These are phyloP conservation scores for Ogataea degrootiae DNA, from an alignment of 805 yeast genomes.

Conservation along the genomic window DNA sequence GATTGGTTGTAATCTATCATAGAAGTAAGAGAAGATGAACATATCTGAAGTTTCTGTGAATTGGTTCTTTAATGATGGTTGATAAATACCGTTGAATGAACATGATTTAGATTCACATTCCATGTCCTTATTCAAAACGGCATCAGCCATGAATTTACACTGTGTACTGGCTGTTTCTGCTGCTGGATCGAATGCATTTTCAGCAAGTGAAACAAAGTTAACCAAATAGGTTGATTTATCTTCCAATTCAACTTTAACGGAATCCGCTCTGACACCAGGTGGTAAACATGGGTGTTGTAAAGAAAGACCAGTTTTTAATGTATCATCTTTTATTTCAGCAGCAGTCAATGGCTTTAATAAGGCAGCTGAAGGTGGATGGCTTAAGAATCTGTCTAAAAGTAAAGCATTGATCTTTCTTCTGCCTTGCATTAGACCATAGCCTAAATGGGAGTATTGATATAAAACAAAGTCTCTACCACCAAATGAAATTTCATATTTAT, in stretches of 20 bases:
- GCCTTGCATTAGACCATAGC: constrained; percentile 94
- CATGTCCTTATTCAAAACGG: constrained; percentile 75
- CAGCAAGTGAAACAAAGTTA: constrained; percentile 29
- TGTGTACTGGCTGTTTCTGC: constrained; percentile 62
- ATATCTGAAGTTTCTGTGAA: constrained; percentile 72
- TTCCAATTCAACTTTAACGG: constrained; percentile 55
- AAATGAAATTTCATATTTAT: constrained; percentile 72
- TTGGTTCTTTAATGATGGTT: constrained; percentile 80
- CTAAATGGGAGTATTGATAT: constrained; percentile 93
- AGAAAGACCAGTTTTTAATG: constrained; percentile 36
- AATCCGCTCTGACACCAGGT: constrained; percentile 59
- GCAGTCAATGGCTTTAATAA: constrained; percentile 25
- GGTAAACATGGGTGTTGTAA: constrained; percentile 84
- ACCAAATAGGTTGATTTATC: constrained; percentile 29
- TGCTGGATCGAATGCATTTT: constrained; percentile 21
- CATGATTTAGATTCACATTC: constrained; percentile 77
- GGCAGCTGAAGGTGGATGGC: constrained; percentile 17
- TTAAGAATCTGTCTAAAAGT: constrained; percentile 38
- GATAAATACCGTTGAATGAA: constrained; percentile 95
- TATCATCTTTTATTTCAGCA: constrained; percentile 35
- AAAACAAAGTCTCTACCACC: constrained; percentile 77
- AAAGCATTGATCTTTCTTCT: constrained; percentile 72
- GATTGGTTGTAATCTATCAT: constrained; percentile 88
- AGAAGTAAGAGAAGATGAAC: constrained; percentile 90
- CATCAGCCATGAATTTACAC: constrained; percentile 82